Conservation (phyloP, 192 early-diverging fungal species). For the Dispira simplex region DNA sequence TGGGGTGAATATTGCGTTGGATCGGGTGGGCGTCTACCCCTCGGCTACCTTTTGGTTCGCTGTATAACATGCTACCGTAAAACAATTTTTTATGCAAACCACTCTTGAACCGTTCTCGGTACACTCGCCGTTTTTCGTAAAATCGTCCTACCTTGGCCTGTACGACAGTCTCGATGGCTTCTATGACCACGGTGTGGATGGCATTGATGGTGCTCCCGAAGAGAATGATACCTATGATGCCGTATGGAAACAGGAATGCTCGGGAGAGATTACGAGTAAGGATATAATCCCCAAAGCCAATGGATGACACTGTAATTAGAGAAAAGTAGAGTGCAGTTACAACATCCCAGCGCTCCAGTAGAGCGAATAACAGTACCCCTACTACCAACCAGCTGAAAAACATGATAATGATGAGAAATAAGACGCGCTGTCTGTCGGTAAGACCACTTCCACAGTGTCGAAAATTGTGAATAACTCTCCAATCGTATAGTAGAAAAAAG, state of each 20-base stretch:
- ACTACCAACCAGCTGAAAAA: constrained; percentile 1
- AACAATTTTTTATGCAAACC: neutral
- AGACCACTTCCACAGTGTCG: constrained; percentile 8
- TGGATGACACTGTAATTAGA: neutral
- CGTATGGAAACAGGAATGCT: constrained; percentile 6
- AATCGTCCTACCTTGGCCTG: neutral
- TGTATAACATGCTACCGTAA: neutral
- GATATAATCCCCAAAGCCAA: constrained; percentile 1
- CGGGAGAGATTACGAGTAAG: neutral
- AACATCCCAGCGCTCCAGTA: constrained; percentile 1
- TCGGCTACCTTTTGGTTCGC: neutral
- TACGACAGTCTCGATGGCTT: neutral
- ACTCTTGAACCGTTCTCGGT: neutral
- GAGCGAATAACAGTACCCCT: neutral
- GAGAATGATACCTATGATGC: neutral
- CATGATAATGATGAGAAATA: neutral
- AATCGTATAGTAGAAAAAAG: neutral
- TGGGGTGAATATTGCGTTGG: neutral
- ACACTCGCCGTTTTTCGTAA: neutral
- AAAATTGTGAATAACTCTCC: constrained; percentile 4
- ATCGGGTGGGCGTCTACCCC: neutral
- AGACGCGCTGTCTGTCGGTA: constrained; percentile 8
- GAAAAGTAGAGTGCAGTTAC: neutral
- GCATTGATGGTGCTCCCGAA: constrained; percentile 9
- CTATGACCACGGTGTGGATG: constrained; percentile 9